Base-by-base conservation (phyloP, 179 eudicot genomes). In the Drosera spatulata region DNA sequence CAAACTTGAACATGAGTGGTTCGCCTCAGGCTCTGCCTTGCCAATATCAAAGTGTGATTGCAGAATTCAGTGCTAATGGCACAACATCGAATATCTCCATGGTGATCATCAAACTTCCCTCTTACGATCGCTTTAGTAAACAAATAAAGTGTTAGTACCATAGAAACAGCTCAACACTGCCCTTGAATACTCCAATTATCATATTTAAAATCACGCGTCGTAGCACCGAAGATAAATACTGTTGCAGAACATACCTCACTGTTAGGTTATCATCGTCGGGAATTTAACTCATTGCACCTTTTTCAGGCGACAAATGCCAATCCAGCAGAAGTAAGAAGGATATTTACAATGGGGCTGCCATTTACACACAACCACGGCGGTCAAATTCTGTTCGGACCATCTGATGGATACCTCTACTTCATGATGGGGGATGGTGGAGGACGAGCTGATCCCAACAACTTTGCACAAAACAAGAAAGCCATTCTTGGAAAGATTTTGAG, bases 381-480 rank as follows among this genome's bases (percentile, higher is more conserved):
- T 9, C 97, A 90, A 58, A 85, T 90, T 54, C 77, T 87, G n/a
- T 91, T 91, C 40, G 88, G 96, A 51, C 95, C 96, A 22, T 68
- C 65, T 59, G 97, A 91, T 63, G 83, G 91, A 7, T 80, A 91
- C 55, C 60, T 91, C 64, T 91, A 91, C 73, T 82, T 88, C 38
- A 91, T 91, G 96, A 81, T 85, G 87, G 97, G 97, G 56, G 96
- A 88, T 61, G 96, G 97, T 39, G 96, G 91, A 53, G 75, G 83
- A 42, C 80, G 73, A 75, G 80, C 63, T 22, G 97, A 88, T 70
- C 84, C 91, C 61, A 80, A 73, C 39, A 64, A 75, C 71, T 91
- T 91, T 51, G 72, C 96, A 8, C 97, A 88, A 57, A 88, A 85
- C 68, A 88, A 91, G 82, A 91, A 83, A 73, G 88, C 97, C 3